Percentiles rank a stretch among this genome's conserved stretches.
These are phyloP conservation scores for Mortierella sp. DNA, from an alignment of 371 early-diverging fungal species.

Conservation along the genomic window DNA sequence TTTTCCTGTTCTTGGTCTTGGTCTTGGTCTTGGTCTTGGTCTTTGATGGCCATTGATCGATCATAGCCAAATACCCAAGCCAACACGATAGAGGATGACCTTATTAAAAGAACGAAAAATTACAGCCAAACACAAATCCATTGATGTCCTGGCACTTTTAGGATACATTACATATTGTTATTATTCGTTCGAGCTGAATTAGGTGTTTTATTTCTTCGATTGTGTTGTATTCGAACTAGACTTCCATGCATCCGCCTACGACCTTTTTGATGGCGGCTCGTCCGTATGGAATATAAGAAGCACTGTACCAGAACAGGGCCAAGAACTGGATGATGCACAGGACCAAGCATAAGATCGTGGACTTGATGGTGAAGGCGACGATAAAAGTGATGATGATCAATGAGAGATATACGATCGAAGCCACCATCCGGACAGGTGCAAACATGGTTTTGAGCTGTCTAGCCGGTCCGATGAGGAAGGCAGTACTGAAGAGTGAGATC, in stretches of 20 bases:
- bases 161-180: no score
- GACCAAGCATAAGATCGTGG: constrained; percentile 74
- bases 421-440: constrained; percentile 77
- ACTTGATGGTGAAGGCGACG: constrained; percentile 66
- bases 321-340: constrained; percentile 85
- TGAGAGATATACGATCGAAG: constrained; percentile 72
- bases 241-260: constrained; percentile 42
- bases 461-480: constrained; percentile 90
- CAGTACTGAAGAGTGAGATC: constrained; percentile 84
- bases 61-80: constrained; percentile 49
- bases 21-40: background rate
- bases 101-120: background rate
- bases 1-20: background rate
- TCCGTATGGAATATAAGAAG: constrained; percentile 74
- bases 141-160: background rate
- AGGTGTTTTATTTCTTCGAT: no score
- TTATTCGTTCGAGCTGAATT: no score
- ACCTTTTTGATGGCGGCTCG: constrained; percentile 61
- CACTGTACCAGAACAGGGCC: constrained; percentile 87
- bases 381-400: constrained; percentile 71
- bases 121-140: background rate
- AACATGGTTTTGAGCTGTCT: constrained; percentile 89
- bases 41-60: background rate
- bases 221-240: constrained; percentile 11
- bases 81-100: constrained; percentile 12